Percentiles rank a stretch among this genome's conserved stretches.
These are phyloP conservation scores for Corynespora cassiicola DNA, from an alignment of 2,329 filamentous ascomycete species.

Conservation along the genomic window DNA sequence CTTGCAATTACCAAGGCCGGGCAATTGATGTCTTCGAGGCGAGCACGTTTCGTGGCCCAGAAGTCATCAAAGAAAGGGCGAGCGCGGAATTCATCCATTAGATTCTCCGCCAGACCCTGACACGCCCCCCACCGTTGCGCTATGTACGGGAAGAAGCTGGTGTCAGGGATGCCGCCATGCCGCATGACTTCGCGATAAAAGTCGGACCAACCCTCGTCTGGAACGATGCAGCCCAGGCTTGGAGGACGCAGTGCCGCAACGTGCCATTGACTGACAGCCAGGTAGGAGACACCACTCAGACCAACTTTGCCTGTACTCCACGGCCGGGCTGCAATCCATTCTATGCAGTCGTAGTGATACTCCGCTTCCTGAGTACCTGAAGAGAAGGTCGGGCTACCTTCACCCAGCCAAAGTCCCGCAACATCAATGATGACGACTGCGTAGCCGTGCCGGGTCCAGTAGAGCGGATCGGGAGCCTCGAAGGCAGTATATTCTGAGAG, in stretches of 20 bases:
- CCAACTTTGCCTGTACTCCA: slow-evolving; percentile 58
- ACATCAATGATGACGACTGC: slow-evolving; percentile 51
- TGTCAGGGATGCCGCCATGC: slow-evolving; percentile 38
- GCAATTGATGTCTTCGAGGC: too few relatives aligned
- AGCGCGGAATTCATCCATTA: too few relatives aligned
- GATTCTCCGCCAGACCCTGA: too few relatives aligned
- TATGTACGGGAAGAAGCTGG: too few relatives aligned
- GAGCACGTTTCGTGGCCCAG: too few relatives aligned
- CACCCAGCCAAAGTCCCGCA: slow-evolving; percentile 53
- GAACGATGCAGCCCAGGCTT: slow-evolving; percentile 56
- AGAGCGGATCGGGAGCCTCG: slow-evolving; percentile 46
- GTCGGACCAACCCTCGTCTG: slow-evolving; percentile 61
- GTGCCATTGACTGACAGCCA: slow-evolving; percentile 58
- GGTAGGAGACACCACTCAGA: slow-evolving; percentile 56
- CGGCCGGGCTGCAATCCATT: slow-evolving; percentile 55
- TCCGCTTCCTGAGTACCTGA: slow-evolving; percentile 54
- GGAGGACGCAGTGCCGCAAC: slow-evolving; percentile 57
- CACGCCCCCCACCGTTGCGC: too few relatives aligned
- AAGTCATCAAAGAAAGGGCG: too few relatives aligned
- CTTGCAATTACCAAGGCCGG: too few relatives aligned
- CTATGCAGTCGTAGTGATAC: slow-evolving; percentile 57
- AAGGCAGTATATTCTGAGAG: slow-evolving; percentile 46
- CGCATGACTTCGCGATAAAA: slow-evolving; percentile 52
- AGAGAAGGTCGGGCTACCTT: slow-evolving; percentile 56
- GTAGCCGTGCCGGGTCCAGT: slow-evolving; percentile 36